Base-by-base conservation (phyloP, 2,329 filamentous ascomycete species). In the Aspergillus nomiae region DNA sequence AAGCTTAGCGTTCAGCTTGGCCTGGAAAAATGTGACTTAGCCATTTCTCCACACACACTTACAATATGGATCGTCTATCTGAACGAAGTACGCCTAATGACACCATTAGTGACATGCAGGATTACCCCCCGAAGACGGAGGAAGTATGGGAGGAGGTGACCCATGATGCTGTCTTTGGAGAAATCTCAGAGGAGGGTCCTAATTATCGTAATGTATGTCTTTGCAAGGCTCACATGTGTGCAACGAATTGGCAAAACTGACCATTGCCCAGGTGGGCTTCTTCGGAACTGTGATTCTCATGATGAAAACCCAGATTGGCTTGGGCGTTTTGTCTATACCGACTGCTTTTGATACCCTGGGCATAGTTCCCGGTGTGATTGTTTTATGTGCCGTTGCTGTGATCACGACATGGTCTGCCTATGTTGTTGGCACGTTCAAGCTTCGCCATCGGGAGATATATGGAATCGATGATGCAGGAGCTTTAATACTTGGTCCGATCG, bases 231-330 rank as follows among this genome's bases (percentile, higher is more conserved):
- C 4, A 10, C 32, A 21, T 5, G 4, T 0, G n/a, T 24, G 28
- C 4, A 11, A 5, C 14, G 5, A 2, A 3, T 30, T 14, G 16
- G 8, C 4, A 11, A 6, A 45, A 43, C 46, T 30, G 30, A 54
- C 21, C 16, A 41, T 4, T 19, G 21, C 3, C 19, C 19, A 76
- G 77, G 76, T 80, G 50, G 78, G 79, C 41, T 82, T 77, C 77
- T 58, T 80, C 1, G 80, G 78, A n/a, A 80, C 80, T 10, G 70
- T 73, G 1, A 77, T 74, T 24, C 70, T 82, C 38, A 82, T 81
- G 79, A 76, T 41, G 38, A 41, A 41, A 10, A 41, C 38, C 38
- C 38, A 41, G 38, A 41, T 41, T 9, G 38, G 38, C 2, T 41
- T 41, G 38, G 38, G 38, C 8, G 38, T 41, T 19, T 9, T 41